Evolutionary conservation across 192 early-diverging fungal genomes (phyloP), one percentile per base, ranked within the genome.

Genomic region (Backusella mclennaniae): DNA sequence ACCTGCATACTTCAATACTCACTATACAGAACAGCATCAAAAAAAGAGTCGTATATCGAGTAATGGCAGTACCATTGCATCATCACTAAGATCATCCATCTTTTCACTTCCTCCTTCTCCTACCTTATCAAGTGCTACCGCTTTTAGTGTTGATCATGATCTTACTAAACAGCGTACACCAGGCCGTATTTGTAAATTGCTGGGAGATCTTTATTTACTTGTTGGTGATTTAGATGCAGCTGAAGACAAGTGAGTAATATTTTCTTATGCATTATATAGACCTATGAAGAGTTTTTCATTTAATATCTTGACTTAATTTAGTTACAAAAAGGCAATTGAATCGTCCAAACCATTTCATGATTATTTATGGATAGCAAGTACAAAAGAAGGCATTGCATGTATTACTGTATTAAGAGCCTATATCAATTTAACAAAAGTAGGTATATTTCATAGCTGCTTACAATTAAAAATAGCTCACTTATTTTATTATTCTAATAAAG

Each of bases 131-230:
- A 81, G 84, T 21, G 71, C 63, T 31, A 38, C 63, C 7, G 15
- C 26, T 35, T 14, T 19, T 21, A 66, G 35, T 67, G 56, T 56
- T 44, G 84, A 81, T 23, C 66, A 69, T 26, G 75, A 82, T 3
- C 84, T 82, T 67, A 73, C 80, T 15, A 86, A 90, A 73, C 89
- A 88, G 79, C 77, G 92, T 31, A 90, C 94, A 4, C 91, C 91
- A 35, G 89, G 89, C 0, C 73, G 94, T 71, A 86, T 87, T 23
- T 84, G 90, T 67, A 95, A 95, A 73, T 77, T 95, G 5, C 75
- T 93, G 6, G 91, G 87, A 8, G 94, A 95, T 80, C 73, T 93
- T 66, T 94, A 88, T 85, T 74, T 95, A 68, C 78, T 95, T 81
- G 88, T 90, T 41, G 94, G 94, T 29, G 71, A 90, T 52, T 70